Evolutionary conservation across 164 flowering plant species (phyloP).

Genomic region (Annona cherimola): DNA sequence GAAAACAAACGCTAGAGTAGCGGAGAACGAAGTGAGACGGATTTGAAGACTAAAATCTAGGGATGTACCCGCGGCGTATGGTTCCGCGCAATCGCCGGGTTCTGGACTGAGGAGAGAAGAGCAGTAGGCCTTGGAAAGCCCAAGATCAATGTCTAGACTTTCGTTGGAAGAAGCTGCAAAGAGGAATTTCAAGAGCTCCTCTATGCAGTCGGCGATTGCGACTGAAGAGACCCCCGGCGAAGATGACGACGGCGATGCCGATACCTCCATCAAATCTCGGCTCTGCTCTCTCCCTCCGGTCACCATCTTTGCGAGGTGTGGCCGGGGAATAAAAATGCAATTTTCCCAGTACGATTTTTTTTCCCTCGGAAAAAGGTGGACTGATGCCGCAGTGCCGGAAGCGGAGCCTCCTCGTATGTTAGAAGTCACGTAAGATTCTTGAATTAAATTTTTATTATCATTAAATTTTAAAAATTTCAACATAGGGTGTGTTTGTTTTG

Average conservation of each 20-base stretch:
- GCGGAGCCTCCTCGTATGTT: too few relatives aligned
- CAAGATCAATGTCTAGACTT: conserved; percentile 35
- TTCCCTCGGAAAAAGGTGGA: too few relatives aligned
- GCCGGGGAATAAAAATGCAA: too few relatives aligned
- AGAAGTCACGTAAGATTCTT: too few relatives aligned
- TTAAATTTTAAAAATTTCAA: too few relatives aligned
- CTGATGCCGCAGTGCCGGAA: too few relatives aligned
- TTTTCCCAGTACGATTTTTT: too few relatives aligned
- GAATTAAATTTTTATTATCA: too few relatives aligned
- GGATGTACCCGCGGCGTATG: background rate
- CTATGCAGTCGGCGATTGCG: conserved; percentile 31
- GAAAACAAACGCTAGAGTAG: background rate
- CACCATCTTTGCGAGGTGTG: background rate
- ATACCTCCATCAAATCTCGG: conserved; percentile 3
- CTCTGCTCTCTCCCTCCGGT: background rate
- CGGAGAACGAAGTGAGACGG: background rate
- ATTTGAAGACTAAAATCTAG: too few relatives aligned
- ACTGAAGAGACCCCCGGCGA: conserved; percentile 21
- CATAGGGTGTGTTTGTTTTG: too few relatives aligned
- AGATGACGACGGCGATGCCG: conserved; percentile 3
- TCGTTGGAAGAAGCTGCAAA: conserved; percentile 34
- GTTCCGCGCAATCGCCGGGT: background rate
- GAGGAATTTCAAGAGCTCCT: conserved; percentile 43
- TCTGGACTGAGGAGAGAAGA: conserved; percentile 43
- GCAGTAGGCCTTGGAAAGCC: conserved; percentile 51